Conservation (phyloP, 2,329 filamentous ascomycete genomes). For the Aspergillus sp. region DNA sequence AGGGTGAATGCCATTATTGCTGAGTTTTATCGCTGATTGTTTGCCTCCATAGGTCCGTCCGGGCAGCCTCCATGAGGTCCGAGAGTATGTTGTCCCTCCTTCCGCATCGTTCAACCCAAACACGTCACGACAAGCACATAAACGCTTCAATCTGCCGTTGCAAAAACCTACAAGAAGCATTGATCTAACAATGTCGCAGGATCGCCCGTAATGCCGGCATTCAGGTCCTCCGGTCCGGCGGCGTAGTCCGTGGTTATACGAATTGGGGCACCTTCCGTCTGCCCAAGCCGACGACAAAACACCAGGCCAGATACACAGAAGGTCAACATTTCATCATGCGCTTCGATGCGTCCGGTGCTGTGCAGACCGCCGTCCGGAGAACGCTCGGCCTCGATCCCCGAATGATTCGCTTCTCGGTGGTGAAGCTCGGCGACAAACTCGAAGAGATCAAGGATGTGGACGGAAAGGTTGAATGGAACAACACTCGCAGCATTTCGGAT, state of each 20-base stretch:
- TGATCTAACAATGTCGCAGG: constrained; percentile 46
- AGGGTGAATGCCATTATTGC: background rate
- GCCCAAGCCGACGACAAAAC: constrained; percentile 72
- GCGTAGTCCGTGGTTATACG: constrained; percentile 84
- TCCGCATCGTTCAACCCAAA: background rate
- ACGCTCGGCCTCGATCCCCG: constrained; percentile 83
- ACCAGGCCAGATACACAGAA: constrained; percentile 77
- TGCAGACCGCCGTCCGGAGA: constrained; percentile 71
- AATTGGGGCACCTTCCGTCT: constrained; percentile 96
- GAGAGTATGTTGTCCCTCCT: constrained; percentile 69
- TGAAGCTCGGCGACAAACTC: constrained; percentile 74
- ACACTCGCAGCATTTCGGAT: constrained; percentile 26
- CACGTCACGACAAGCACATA: background rate
- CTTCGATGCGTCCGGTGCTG: constrained; percentile 74
- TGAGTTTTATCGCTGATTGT: constrained; percentile 10
- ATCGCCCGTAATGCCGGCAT: constrained; percentile 83
- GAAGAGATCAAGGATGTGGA: constrained; percentile 59
- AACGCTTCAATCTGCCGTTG: background rate
- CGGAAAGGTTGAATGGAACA: constrained; percentile 55
- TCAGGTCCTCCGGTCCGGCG: constrained; percentile 76
- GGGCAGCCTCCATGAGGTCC: constrained; percentile 84
- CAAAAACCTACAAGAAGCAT: too few relatives aligned
- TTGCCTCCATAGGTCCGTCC: constrained; percentile 71
- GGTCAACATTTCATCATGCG: constrained; percentile 99
- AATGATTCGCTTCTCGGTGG: constrained; percentile 81